phyloP scores from a whole-genome alignment of 108 stramenopile genomes.

The Craspedostauros australis region DNA sequence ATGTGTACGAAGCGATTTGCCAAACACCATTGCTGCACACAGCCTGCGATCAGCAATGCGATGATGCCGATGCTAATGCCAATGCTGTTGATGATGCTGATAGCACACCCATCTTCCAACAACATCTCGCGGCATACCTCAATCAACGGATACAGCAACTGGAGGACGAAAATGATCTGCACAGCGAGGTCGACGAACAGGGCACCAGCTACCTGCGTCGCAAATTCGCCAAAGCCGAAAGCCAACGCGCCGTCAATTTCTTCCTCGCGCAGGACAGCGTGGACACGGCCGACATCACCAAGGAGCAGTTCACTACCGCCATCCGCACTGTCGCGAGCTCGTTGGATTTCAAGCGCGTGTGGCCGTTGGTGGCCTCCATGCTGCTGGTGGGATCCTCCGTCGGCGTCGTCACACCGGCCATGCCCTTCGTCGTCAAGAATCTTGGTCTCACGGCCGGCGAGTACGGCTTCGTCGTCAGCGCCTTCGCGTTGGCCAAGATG shows the following conservation, averaged over 20 bases:
- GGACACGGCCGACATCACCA: slow-evolving; percentile 9
- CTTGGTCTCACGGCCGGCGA: slow-evolving; percentile 60
- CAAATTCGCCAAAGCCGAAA: slow-evolving; percentile 5
- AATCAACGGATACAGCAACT: not conserved
- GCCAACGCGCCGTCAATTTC: slow-evolving; percentile 13
- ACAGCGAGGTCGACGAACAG: slow-evolving; percentile 10
- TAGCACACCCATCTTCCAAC: not conserved
- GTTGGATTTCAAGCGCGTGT: slow-evolving; percentile 47
- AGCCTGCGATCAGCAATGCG: not conserved
- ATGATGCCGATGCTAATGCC: not conserved
- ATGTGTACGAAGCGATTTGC: slow-evolving; percentile 5
- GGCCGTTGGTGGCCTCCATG: slow-evolving; percentile 75
- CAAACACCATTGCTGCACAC: not conserved
- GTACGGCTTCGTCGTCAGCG: slow-evolving; percentile 75
- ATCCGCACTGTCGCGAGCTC: slow-evolving; percentile 26
- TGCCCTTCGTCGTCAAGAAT: slow-evolving; percentile 76
- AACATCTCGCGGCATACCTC: slow-evolving; percentile 1
- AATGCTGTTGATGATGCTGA: not conserved
- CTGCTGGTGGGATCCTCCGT: slow-evolving; percentile 76
- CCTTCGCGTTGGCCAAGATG: slow-evolving; percentile 84
- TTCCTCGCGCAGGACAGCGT: not conserved
- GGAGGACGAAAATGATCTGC: too few species aligned
- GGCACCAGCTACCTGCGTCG: slow-evolving; percentile 2
- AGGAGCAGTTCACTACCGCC: slow-evolving; percentile 27
- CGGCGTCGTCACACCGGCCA: slow-evolving; percentile 70